These are phyloP conservation scores for Cystobasidiaceae sp. DNA, from an alignment of 1,284 basidiomycete genomes.

Conservation along the genomic window DNA sequence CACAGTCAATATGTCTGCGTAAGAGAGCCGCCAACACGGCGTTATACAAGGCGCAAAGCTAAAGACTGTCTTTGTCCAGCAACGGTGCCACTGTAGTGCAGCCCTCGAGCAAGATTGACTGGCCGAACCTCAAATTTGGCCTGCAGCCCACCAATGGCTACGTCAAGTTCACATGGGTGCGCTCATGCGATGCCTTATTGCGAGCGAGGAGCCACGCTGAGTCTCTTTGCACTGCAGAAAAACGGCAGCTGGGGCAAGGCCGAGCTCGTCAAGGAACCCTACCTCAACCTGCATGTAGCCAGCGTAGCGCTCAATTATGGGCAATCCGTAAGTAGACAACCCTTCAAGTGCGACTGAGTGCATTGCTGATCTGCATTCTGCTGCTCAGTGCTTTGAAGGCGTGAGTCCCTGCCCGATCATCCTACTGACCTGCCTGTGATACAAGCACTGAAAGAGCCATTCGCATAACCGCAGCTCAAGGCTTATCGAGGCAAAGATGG, in stretches of 20 bases:
- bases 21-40: not conserved
- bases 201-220: too few relatives aligned
- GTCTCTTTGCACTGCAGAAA: constrained; percentile 2
- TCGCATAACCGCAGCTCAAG: constrained; percentile 5
- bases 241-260: constrained; percentile 42
- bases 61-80: not conserved
- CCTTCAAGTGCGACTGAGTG: constrained; percentile 5
- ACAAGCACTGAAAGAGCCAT: too few relatives aligned
- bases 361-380: not conserved
- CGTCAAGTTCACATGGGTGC: constrained; percentile 33
- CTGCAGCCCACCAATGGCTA: constrained; percentile 37
- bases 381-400: constrained; percentile 34
- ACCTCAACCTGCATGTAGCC: constrained; percentile 44
- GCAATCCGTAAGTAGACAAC: constrained; percentile 34
- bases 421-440: too few relatives aligned
- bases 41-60: not conserved
- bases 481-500: constrained; percentile 41
- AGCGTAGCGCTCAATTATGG: constrained; percentile 47
- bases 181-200: too few relatives aligned
- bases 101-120: constrained; percentile 33
- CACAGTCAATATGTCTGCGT: constrained; percentile 1
- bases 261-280: constrained; percentile 41
- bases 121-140: constrained; percentile 40
- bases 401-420: too few relatives aligned
- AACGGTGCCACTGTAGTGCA: constrained; percentile 16